These are phyloP conservation scores for Penicillium tannophilum DNA, from an alignment of 495 filamentous ascomycete species.

Conservation along the genomic window DNA sequence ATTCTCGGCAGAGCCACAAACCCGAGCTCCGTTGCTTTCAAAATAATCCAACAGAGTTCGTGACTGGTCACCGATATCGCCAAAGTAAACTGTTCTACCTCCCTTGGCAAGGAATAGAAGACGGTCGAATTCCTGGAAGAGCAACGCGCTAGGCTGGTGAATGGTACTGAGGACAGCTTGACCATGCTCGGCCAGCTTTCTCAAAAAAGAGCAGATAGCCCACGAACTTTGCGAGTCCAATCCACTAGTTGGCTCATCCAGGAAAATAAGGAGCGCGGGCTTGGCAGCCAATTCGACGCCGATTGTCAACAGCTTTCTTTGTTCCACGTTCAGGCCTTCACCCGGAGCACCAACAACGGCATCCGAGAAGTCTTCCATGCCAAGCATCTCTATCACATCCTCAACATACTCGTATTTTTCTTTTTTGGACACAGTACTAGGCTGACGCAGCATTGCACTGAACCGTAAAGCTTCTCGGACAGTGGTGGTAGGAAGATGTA, in stretches of 20 bases:
- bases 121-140: constrained; percentile 91
- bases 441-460: constrained; percentile 83
- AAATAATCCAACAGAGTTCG: constrained; percentile 73
- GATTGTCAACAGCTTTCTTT: constrained; percentile 86
- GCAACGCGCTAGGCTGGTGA: constrained; percentile 88
- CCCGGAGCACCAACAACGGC: constrained; percentile 49
- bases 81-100: constrained; percentile 75
- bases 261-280: constrained; percentile 84
- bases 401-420: constrained; percentile 56
- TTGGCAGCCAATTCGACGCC: constrained; percentile 91
- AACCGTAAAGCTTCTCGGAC: constrained; percentile 83
- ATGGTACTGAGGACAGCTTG: constrained; percentile 93
- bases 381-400: constrained; percentile 55
- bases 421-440: constrained; percentile 47
- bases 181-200: constrained; percentile 79
- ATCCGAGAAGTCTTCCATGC: constrained; percentile 49
- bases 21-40: constrained; percentile 61
- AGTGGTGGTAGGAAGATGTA: constrained; percentile 82
- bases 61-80: constrained; percentile 81
- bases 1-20: constrained; percentile 67
- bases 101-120: constrained; percentile 78
- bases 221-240: constrained; percentile 71
- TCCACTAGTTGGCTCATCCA: constrained; percentile 93
- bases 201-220: constrained; percentile 76
- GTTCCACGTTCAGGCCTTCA: constrained; percentile 83